These are phyloP conservation scores for Clathrus columnatus DNA, from an alignment of 768 basidiomycete genomes.

Conservation along the genomic window DNA sequence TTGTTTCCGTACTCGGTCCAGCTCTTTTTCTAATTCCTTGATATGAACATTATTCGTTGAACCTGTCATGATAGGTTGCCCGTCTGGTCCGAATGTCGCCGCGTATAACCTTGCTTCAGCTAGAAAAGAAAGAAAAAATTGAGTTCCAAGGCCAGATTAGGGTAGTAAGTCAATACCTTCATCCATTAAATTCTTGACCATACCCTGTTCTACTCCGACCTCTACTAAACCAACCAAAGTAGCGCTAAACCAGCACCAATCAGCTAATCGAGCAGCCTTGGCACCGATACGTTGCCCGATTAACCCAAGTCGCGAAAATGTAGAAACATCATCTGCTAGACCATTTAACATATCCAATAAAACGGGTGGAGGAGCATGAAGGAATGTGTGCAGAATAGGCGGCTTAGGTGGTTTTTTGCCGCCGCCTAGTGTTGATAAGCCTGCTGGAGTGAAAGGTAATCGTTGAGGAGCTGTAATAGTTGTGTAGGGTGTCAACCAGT, in stretches of 20 bases:
- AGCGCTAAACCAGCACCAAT: constrained; percentile 81
- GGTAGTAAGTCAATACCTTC: constrained; percentile 39
- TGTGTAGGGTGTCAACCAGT: constrained; percentile 73
- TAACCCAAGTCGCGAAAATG: constrained; percentile 62
- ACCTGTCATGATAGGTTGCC: constrained; percentile 56
- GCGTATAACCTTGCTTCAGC: constrained; percentile 66
- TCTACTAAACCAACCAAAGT: constrained; percentile 77
- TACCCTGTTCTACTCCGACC: constrained; percentile 69
- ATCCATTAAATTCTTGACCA: constrained; percentile 50
- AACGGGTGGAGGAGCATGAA: constrained; percentile 77
- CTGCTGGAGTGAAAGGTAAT: constrained; percentile 44
- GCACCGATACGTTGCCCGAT: constrained; percentile 55
- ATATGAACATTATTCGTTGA: constrained; percentile 14
- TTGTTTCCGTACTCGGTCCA: constrained; percentile 56
- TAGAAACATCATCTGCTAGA: constrained; percentile 69
- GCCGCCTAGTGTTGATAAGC: constrained; percentile 25
- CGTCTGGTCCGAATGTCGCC: constrained; percentile 59
- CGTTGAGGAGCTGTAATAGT: constrained; percentile 62
- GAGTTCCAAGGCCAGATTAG: not conserved
- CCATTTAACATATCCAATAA: constrained; percentile 70
- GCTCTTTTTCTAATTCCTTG: constrained; percentile 63
- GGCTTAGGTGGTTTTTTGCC: constrained; percentile 33
- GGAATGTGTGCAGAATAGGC: constrained; percentile 55
- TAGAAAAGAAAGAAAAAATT: constrained; percentile 20
- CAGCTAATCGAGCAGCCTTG: constrained; percentile 63